Evolutionary conservation across 1,139 yeast genomes (phyloP).

Genomic region (Chernovozyma sophiae-reginae): DNA sequence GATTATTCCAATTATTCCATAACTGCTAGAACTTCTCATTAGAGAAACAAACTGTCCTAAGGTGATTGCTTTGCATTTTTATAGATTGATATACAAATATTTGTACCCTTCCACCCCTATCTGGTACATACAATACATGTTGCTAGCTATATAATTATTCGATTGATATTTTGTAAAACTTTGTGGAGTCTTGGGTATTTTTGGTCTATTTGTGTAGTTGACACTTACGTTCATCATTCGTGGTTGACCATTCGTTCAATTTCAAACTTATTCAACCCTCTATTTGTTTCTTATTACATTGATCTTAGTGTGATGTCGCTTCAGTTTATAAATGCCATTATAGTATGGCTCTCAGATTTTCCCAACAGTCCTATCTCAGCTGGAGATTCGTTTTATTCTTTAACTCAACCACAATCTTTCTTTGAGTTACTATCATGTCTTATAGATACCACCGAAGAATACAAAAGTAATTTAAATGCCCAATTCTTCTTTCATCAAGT

Average conservation of each 20-base stretch:
- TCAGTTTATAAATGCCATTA: slow-evolving; percentile 14
- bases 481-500: slow-evolving; percentile 1
- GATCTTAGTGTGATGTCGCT: not conserved
- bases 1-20: slow-evolving; percentile 45
- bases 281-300: too few species aligned
- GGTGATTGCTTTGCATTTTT: not conserved
- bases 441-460: slow-evolving; percentile 16
- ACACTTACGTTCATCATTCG: too few species aligned
- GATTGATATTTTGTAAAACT: too few species aligned
- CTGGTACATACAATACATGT: too few species aligned
- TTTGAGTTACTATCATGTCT: slow-evolving; percentile 11
- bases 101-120: too few species aligned
- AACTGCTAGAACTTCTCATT: slow-evolving; percentile 18
- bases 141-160: too few species aligned
- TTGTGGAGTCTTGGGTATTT: too few species aligned
- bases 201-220: too few species aligned
- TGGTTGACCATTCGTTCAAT: too few species aligned
- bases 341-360: slow-evolving; percentile 25
- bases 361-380: slow-evolving; percentile 16
- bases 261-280: too few species aligned
- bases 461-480: slow-evolving; percentile 5
- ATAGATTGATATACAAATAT: not conserved
- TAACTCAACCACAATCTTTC: slow-evolving; percentile 13
- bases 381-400: slow-evolving; percentile 8
- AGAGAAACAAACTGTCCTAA: too few species aligned